These are phyloP conservation scores for Candida methanosorbosa DNA, from an alignment of 805 yeast species.

Conservation along the genomic window DNA sequence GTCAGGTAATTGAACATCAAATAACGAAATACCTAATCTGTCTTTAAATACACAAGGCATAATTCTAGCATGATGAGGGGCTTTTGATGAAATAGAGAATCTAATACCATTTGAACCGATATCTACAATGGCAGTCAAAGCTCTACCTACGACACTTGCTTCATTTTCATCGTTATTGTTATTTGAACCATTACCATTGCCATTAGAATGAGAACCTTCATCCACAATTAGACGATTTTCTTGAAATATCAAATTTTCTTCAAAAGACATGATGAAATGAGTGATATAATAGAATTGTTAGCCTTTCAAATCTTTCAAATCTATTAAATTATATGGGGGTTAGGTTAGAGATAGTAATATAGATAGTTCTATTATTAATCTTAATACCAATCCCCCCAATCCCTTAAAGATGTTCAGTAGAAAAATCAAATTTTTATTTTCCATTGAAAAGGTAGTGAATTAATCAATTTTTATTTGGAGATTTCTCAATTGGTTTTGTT, in stretches of 20 bases:
- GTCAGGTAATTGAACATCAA: slow-evolving; percentile 46
- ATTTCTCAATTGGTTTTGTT: too few relatives aligned
- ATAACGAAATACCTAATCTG: slow-evolving; percentile 59
- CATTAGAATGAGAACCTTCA: neutral
- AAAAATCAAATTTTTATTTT: too few relatives aligned
- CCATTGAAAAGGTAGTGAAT: too few relatives aligned
- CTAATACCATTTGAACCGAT: slow-evolving; percentile 73
- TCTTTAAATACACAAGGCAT: slow-evolving; percentile 77
- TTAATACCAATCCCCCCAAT: too few relatives aligned
- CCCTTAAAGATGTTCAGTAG: too few relatives aligned
- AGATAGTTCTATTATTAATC: too few relatives aligned
- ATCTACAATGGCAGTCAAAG: slow-evolving; percentile 60
- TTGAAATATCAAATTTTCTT: slow-evolving; percentile 17
- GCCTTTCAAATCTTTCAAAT: too few relatives aligned
- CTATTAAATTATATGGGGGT: too few relatives aligned
- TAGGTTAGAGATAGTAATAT: too few relatives aligned
- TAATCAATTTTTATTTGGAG: too few relatives aligned
- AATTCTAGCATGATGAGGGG: slow-evolving; percentile 62
- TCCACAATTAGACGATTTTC: slow-evolving; percentile 19
- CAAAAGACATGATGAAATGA: slow-evolving; percentile 26
- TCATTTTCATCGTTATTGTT: slow-evolving; percentile 27
- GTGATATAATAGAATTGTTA: too few relatives aligned
- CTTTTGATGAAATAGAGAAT: slow-evolving; percentile 62
- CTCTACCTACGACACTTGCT: slow-evolving; percentile 49
- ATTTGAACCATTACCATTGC: neutral